A percentile compares a stretch with the other conserved stretches of the same genome.
Evolutionary conservation across 2,329 filamentous ascomycete genomes (phyloP).

Genomic region (Trichoderma simmonsii): DNA sequence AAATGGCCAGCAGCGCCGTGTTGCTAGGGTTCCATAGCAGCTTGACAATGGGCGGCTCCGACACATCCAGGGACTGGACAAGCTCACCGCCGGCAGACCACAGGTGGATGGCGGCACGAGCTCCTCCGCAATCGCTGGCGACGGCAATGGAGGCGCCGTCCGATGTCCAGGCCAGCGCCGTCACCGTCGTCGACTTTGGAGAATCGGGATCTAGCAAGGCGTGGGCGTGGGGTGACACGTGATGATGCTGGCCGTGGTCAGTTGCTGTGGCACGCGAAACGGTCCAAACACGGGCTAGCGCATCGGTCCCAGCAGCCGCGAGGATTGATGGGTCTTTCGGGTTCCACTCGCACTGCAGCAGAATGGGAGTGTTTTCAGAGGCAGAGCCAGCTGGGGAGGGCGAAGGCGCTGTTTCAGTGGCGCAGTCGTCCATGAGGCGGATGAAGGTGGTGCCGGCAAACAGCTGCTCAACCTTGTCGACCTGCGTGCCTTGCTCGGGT

Average conservation of each 20-base stretch:
- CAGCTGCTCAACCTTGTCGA: slow-evolving; percentile 62
- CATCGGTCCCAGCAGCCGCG: slow-evolving; percentile 66
- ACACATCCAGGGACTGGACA: slow-evolving; percentile 52
- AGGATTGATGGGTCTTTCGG: slow-evolving; percentile 61
- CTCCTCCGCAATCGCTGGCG: slow-evolving; percentile 51
- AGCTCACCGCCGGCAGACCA: slow-evolving; percentile 53
- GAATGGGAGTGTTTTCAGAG: slow-evolving; percentile 54
- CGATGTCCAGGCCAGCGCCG: slow-evolving; percentile 59
- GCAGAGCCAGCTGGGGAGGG: slow-evolving; percentile 37
- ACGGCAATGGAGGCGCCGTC: slow-evolving; percentile 56
- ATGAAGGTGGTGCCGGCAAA: slow-evolving; percentile 59
- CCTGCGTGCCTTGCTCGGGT: slow-evolving; percentile 61
- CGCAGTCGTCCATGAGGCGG: slow-evolving; percentile 45
- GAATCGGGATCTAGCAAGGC: slow-evolving; percentile 52
- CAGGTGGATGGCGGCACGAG: slow-evolving; percentile 51
- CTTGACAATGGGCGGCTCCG: slow-evolving; percentile 60
- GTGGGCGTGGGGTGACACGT: slow-evolving; percentile 38
- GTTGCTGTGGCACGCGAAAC: slow-evolving; percentile 53
- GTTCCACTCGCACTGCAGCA: slow-evolving; percentile 69
- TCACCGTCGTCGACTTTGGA: slow-evolving; percentile 51
- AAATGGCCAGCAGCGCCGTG: slow-evolving; percentile 54
- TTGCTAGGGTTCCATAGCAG: slow-evolving; percentile 59
- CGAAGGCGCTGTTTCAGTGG: slow-evolving; percentile 37
- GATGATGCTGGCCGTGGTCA: slow-evolving; percentile 41
- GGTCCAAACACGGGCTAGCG: slow-evolving; percentile 67